These are phyloP conservation scores for Rutstroemia sp. DNA, from an alignment of 2,329 filamentous ascomycete genomes.

Conservation along the genomic window DNA sequence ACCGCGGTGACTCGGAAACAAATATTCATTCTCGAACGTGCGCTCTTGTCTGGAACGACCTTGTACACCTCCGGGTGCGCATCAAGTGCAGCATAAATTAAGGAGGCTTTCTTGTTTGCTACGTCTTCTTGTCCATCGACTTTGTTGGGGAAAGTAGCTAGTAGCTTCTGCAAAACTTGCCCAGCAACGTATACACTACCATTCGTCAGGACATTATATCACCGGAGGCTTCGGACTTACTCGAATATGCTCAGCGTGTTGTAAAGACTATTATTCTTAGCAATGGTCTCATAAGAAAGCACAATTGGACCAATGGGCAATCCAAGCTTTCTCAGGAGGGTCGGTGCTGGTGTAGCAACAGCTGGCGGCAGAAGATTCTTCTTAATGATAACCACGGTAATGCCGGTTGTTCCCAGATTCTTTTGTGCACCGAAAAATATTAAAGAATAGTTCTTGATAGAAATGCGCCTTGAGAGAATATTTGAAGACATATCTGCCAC, in stretches of 20 bases:
- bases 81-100: conserved; percentile 75
- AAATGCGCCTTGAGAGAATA: conserved; percentile 74
- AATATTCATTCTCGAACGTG: conserved; percentile 87
- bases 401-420: conserved; percentile 79
- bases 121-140: conserved; percentile 71
- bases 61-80: conserved; percentile 64
- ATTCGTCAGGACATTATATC: conserved; percentile 7
- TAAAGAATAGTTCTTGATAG: conserved; percentile 69
- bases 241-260: conserved; percentile 92
- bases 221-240: conserved; percentile 35
- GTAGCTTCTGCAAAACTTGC: conserved; percentile 74
- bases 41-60: conserved; percentile 63
- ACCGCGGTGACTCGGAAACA: conserved; percentile 68
- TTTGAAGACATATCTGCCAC: conserved; percentile 94
- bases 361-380: conserved; percentile 70
- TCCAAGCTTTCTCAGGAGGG: conserved; percentile 64
- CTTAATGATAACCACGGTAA: conserved; percentile 79
- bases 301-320: conserved; percentile 75
- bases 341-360: conserved; percentile 56
- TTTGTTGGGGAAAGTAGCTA: conserved; percentile 57
- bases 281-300: conserved; percentile 74
- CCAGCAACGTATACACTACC: conserved; percentile 76
- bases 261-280: conserved; percentile 92
- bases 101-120: conserved; percentile 63
- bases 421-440: conserved; percentile 95